These are phyloP conservation scores for Polyporus tsugae DNA, from an alignment of 1,284 basidiomycete species.

Conservation along the genomic window DNA sequence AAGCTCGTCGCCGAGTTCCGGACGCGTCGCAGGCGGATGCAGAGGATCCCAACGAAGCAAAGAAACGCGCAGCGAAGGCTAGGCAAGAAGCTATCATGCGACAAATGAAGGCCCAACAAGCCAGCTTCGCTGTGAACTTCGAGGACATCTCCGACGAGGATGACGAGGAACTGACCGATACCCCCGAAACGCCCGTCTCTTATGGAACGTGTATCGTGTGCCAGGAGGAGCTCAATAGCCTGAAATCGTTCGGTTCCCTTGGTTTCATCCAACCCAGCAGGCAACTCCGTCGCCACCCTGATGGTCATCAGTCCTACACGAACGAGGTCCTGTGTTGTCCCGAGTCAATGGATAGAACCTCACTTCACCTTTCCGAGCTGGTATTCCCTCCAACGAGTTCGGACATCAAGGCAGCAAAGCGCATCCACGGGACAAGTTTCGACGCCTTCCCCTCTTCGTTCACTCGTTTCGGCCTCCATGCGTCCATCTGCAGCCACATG, in stretches of 20 bases:
- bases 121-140: slow-evolving; percentile 82
- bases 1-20: slow-evolving; percentile 54
- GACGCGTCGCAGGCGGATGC: slow-evolving; percentile 47
- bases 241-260: slow-evolving; percentile 87
- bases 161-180: slow-evolving; percentile 61
- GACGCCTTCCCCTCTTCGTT: slow-evolving; percentile 79
- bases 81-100: slow-evolving; percentile 91
- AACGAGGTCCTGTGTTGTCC: slow-evolving; percentile 79
- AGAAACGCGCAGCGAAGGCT: slow-evolving; percentile 84
- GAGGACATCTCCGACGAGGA: slow-evolving; percentile 66
- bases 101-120: slow-evolving; percentile 92
- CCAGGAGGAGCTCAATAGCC: slow-evolving; percentile 88
- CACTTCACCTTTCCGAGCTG: slow-evolving; percentile 36
- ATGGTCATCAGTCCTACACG: slow-evolving; percentile 73
- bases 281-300: slow-evolving; percentile 82
- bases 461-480: slow-evolving; percentile 86
- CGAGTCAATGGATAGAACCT: slow-evolving; percentile 70
- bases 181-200: slow-evolving; percentile 58
- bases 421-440: slow-evolving; percentile 59
- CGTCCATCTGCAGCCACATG: slow-evolving; percentile 94
- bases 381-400: slow-evolving; percentile 65
- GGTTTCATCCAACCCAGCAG: slow-evolving; percentile 92
- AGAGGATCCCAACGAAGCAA: slow-evolving; percentile 69
- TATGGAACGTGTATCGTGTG: slow-evolving; percentile 97
- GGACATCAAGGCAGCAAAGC: slow-evolving; percentile 58